Base-by-base conservation (phyloP, 192 early-diverging fungal species). In the Coemansia sp. region DNA sequence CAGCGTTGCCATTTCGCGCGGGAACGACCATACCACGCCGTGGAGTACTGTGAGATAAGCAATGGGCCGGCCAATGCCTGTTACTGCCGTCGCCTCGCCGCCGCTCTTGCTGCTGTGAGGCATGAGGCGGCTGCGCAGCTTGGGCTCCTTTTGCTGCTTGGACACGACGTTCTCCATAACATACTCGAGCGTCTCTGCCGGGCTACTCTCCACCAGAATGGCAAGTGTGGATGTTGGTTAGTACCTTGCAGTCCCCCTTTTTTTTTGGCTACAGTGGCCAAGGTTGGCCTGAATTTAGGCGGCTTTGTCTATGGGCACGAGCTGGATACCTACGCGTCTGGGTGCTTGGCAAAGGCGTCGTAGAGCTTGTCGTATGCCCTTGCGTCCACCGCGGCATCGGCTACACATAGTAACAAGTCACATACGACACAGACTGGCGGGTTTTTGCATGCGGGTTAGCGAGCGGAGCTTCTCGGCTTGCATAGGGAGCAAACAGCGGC, bases 1-100 rank as follows among this genome's bases (percentile, higher is more conserved):
- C 29, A 78, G 40, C 40, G 39, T 18, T 2, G 53, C 40, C 75
- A 78, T 78, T 24, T 70, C 59, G 36, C 59, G 62, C 9, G 75
- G 75, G 29, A 65, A 78, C 35, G 75, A 68, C 75, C 68, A 72
- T 3, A 78, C 65, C 3, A 78, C 58, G 41, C 69, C 75, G 14
- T 78, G 75, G 18, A 78, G 58, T 1, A 68, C 65, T 32, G 68
- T 68, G 42, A 78, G 62, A 54, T 72, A 72, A 24, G 60, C 56
- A 19, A 78, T 32, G n/a, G 69, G 64, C 34, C 34, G 42, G 42
- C 26, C 57, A 6, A 78, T 55, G 18, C 18, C 42, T 54, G 14
- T 8, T 38, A 6, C 56, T 38, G 8, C 56, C 29, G 8, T 48
- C 29, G 10, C 36, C 15, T 27, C 42, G 44, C n/a, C 50, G 34